Percentiles rank a stretch among this genome's conserved stretches.
These are phyloP conservation scores for Mycena epipterygia DNA, from an alignment of 768 basidiomycete species.

Conservation along the genomic window DNA sequence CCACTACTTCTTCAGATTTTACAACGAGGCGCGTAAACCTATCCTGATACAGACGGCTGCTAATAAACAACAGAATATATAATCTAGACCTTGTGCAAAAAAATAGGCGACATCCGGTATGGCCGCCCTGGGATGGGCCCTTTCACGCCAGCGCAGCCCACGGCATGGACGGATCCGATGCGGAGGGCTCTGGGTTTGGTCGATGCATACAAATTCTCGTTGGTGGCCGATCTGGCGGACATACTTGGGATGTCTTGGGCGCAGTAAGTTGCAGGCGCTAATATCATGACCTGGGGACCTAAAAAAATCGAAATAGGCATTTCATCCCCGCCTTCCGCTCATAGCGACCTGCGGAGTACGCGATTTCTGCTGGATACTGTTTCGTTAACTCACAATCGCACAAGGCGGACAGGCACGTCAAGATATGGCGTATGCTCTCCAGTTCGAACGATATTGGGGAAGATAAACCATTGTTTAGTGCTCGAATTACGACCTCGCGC, in stretches of 20 bases:
- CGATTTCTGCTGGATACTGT: conserved; percentile 9
- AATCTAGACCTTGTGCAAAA: conserved; percentile 61
- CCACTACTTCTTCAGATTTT: conserved; percentile 71
- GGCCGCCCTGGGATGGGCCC: conserved; percentile 63
- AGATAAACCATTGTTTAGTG: conserved; percentile 85
- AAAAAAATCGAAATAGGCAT: conserved; percentile 59
- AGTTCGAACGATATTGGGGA: conserved; percentile 60
- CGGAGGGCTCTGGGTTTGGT: conserved; percentile 74
- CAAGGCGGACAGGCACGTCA: conserved; percentile 80
- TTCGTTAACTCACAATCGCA: conserved; percentile 10
- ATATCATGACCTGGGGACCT: not conserved
- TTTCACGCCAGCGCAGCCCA: conserved; percentile 78
- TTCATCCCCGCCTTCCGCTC: conserved; percentile 73
- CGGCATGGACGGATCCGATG: conserved; percentile 71
- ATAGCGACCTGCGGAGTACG: conserved; percentile 85
- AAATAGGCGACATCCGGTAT: conserved; percentile 65
- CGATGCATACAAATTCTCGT: conserved; percentile 75
- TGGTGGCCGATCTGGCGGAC: conserved; percentile 82
- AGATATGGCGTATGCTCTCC: conserved; percentile 77
- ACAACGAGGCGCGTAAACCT: too few species aligned
- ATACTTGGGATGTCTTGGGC: conserved; percentile 75
- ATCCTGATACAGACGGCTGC: too few species aligned
- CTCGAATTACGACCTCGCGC: conserved; percentile 74
- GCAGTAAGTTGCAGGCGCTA: conserved; percentile 59
- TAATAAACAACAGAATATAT: conserved; percentile 62